phyloP scores from a whole-genome alignment of 495 filamentous ascomycete species.

The Hyaloscypha variabilis region DNA sequence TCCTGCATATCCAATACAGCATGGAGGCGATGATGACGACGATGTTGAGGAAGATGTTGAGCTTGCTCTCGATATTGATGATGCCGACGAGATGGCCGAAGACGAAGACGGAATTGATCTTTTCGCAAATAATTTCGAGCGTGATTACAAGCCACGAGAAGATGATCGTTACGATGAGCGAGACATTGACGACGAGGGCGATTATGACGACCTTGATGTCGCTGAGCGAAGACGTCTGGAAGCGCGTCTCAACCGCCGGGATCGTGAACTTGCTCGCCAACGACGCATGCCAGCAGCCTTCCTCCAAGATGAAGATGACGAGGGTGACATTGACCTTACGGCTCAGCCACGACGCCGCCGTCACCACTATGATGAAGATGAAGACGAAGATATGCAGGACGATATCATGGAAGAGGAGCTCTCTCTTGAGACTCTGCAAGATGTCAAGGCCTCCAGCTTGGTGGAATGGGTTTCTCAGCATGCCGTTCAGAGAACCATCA shows the following conservation, averaged over 20 bases:
- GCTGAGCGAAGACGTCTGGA: conserved; percentile 78
- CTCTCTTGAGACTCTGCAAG: conserved; percentile 85
- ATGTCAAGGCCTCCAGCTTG: conserved; percentile 90
- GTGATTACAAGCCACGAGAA: conserved; percentile 70
- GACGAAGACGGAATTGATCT: conserved; percentile 94
- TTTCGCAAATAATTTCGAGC: conserved; percentile 87
- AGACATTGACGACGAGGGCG: conserved; percentile 80
- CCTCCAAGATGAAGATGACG: conserved; percentile 86
- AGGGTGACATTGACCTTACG: conserved; percentile 78
- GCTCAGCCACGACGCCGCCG: conserved; percentile 78
- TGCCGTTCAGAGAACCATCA: conserved; percentile 89
- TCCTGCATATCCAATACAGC: conserved; percentile 53
- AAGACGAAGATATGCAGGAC: conserved; percentile 86
- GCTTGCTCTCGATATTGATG: conserved; percentile 81
- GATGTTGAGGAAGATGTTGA: conserved; percentile 72
- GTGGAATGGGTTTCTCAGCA: conserved; percentile 94
- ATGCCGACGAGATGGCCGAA: conserved; percentile 94
- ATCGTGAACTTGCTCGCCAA: conserved; percentile 75
- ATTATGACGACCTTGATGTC: conserved; percentile 73
- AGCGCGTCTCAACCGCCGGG: conserved; percentile 78
- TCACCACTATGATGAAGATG: conserved; percentile 90
- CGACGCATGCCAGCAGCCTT: conserved; percentile 82
- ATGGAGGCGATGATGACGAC: conserved; percentile 69
- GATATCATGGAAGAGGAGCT: conserved; percentile 95
- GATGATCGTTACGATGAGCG: conserved; percentile 69